Percentiles rank a stretch among this genome's conserved stretches.
Evolutionary conservation across 371 early-diverging fungal genomes (phyloP).

Genomic region (Mortierella polycephala): DNA sequence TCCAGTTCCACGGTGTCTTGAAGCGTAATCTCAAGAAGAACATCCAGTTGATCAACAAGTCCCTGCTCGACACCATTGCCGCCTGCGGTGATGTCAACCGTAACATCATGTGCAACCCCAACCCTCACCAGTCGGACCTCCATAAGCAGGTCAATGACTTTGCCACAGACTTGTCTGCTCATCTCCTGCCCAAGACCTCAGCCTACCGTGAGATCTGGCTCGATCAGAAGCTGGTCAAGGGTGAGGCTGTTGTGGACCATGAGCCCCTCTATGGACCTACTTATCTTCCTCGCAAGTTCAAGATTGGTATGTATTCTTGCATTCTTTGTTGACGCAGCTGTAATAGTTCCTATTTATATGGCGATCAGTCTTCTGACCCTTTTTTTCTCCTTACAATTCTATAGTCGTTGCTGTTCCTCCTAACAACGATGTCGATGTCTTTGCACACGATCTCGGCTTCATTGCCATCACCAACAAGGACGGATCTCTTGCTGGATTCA

Average conservation of each 20-base stretch:
- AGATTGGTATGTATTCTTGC: conserved; percentile 63
- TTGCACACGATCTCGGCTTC: conserved; percentile 93
- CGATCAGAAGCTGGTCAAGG: conserved; percentile 86
- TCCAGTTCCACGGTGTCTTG: conserved; percentile 95
- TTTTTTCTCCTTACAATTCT: background rate
- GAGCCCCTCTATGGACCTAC: conserved; percentile 94
- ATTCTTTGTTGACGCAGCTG: background rate
- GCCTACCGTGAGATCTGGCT: conserved; percentile 98
- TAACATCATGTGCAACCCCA: conserved; percentile 92
- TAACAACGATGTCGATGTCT: conserved; percentile 95
- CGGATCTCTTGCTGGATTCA: conserved; percentile 85
- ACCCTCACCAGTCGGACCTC: conserved; percentile 81
- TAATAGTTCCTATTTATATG: background rate
- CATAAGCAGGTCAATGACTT: conserved; percentile 84
- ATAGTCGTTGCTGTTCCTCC: conserved; percentile 92
- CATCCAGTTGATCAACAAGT: conserved; percentile 90
- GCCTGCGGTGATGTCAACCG: conserved; percentile 98
- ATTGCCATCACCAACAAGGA: conserved; percentile 87
- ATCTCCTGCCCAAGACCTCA: conserved; percentile 84
- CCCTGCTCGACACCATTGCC: conserved; percentile 89
- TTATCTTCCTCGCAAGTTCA: conserved; percentile 95
- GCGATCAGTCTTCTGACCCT: background rate
- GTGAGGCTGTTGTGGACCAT: conserved; percentile 77
- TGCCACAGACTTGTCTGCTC: conserved; percentile 73
- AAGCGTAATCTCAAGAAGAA: conserved; percentile 88